Percentiles rank a stretch among this genome's conserved stretches.
Conservation (phyloP, 148 eudicot genomes). For the Rhododendron molle region DNA sequence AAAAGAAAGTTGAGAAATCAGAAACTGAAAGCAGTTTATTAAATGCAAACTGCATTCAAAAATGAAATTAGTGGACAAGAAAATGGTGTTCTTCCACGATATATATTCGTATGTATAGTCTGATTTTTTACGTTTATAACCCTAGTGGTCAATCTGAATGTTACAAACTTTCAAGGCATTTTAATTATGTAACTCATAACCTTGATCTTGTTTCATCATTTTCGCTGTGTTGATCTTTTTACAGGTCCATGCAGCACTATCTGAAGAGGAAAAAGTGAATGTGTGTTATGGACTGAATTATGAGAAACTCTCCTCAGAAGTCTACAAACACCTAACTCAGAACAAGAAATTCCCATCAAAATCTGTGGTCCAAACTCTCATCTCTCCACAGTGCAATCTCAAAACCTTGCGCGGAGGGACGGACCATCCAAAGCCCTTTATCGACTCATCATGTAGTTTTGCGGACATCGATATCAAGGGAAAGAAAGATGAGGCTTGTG, state of each 20-base stretch:
- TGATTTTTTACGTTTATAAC: background rate
- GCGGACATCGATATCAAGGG: conserved; percentile 6
- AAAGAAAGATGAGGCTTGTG: conserved; percentile 23
- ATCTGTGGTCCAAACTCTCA: conserved; percentile 44
- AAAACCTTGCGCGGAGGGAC: conserved; percentile 39
- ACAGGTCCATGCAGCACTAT: conserved; percentile 65
- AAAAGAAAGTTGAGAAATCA: background rate
- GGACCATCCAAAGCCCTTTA: conserved; percentile 16
- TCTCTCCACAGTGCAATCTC: conserved; percentile 52
- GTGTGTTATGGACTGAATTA: conserved; percentile 52
- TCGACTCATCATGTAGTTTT: conserved; percentile 27
- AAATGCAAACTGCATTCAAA: background rate
- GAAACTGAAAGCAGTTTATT: background rate
- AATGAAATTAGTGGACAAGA: background rate
- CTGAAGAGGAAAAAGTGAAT: conserved; percentile 55
- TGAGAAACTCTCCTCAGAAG: conserved; percentile 65
- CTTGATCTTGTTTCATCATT: background rate
- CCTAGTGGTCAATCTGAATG: background rate
- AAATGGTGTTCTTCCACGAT: background rate
- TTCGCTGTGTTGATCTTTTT: background rate
- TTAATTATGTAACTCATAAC: background rate
- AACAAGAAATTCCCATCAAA: conserved; percentile 59
- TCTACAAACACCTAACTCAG: conserved; percentile 41
- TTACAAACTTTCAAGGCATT: background rate
- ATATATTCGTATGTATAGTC: background rate